phyloP scores from a whole-genome alignment of 306 rosid species.

The Inga laurina region DNA sequence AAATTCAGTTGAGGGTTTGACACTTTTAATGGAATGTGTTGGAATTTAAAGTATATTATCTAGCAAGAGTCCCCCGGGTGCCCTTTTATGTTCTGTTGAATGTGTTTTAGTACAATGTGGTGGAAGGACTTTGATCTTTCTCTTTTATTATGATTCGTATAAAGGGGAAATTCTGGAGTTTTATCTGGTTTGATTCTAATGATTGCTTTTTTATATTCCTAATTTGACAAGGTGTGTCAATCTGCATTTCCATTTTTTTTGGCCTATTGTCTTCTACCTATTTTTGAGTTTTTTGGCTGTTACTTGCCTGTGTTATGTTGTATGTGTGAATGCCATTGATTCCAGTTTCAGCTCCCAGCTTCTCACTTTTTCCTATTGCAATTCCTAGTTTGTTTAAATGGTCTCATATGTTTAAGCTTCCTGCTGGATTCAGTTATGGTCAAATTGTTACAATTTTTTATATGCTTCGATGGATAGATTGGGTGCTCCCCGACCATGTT shows the following conservation, averaged over 20 bases:
- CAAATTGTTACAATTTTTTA: not conserved
- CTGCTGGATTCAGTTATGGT: not conserved
- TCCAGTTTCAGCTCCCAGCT: not conserved
- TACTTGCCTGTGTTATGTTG: not conserved
- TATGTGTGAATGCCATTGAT: not conserved
- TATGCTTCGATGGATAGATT: not conserved
- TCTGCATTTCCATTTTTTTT: not conserved
- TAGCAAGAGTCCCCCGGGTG: not conserved
- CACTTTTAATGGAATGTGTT: not conserved
- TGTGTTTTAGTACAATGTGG: not conserved
- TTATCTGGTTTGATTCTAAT: not conserved
- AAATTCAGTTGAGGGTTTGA: not conserved
- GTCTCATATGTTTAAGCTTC: not conserved
- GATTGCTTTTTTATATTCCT: not conserved
- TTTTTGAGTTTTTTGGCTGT: not conserved
- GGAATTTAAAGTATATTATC: not conserved
- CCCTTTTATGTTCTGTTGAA: not conserved
- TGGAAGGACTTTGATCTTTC: not conserved
- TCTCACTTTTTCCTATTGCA: not conserved
- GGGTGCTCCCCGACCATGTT: not conserved
- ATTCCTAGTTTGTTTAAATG: not conserved
- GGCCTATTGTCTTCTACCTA: not conserved
- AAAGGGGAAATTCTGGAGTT: not conserved
- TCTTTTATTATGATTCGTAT: not conserved
- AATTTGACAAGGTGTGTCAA: not conserved